A percentile compares a stretch with the other conserved stretches of the same genome.
These are phyloP conservation scores for Verticillium tricorpus DNA, from an alignment of 2,329 filamentous ascomycete species.

Conservation along the genomic window DNA sequence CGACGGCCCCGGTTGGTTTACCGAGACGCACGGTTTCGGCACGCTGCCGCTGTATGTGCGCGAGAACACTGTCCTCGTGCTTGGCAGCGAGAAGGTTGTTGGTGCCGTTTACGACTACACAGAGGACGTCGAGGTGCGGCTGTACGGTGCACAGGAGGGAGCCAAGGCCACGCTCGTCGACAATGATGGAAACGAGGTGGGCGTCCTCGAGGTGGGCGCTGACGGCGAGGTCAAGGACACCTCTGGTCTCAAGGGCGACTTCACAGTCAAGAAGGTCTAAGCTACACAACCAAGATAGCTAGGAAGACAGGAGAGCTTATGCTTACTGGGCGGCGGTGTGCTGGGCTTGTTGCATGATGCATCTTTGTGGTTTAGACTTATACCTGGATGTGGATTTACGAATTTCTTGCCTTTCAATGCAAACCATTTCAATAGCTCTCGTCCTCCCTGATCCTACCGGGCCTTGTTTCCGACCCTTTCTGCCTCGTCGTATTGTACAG, in stretches of 20 bases:
- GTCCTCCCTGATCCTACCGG: background rate
- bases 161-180: slow-evolving; percentile 37
- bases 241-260: slow-evolving; percentile 32
- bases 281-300: no score
- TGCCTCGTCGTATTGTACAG: no score
- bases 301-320: background rate
- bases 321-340: background rate
- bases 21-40: slow-evolving; percentile 53
- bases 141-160: slow-evolving; percentile 38
- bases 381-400: background rate
- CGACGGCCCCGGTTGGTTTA: slow-evolving; percentile 52
- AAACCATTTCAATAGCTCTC: background rate
- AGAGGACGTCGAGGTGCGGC: slow-evolving; percentile 39
- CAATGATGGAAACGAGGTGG: slow-evolving; percentile 34
- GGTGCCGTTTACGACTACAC: slow-evolving; percentile 44
- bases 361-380: background rate
- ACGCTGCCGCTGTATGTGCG: slow-evolving; percentile 55
- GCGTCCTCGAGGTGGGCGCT: slow-evolving; percentile 31
- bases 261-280: slow-evolving; percentile 8
- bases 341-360: background rate
- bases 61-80: slow-evolving; percentile 44
- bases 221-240: slow-evolving; percentile 35
- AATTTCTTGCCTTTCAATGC: background rate
- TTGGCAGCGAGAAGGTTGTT: slow-evolving; percentile 33
- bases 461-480: no score